Evolutionary conservation across 768 basidiomycete genomes (phyloP).

Genomic region (Lentinula guzmanii): DNA sequence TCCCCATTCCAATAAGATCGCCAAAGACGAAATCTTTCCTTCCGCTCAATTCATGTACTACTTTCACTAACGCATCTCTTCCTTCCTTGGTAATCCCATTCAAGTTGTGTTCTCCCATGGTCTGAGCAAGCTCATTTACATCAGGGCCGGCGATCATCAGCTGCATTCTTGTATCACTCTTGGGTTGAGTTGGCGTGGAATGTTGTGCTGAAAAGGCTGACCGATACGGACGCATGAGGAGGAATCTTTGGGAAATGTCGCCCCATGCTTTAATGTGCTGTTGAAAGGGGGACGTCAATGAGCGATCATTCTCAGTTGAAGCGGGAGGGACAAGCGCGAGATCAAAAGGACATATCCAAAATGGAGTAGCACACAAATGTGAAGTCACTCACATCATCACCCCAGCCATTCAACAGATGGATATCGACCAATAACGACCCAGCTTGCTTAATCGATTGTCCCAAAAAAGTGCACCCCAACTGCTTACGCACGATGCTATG

Average conservation of each 20-base stretch:
- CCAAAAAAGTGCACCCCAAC: slow-evolving; percentile 10
- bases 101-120: neutral
- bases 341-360: too few relatives aligned
- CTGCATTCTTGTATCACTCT: neutral
- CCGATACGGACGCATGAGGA: neutral
- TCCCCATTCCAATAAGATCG: neutral
- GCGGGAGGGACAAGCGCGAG: too few relatives aligned
- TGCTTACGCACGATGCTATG: slow-evolving; percentile 11
- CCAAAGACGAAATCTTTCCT: slow-evolving; percentile 6
- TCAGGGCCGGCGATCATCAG: neutral
- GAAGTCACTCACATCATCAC: neutral
- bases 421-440: slow-evolving; percentile 7
- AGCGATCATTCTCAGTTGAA: too few relatives aligned
- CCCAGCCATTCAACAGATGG: neutral
- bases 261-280: slow-evolving; percentile 4
- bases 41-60: neutral
- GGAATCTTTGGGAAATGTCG: neutral
- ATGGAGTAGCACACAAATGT: neutral
- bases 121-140: neutral
- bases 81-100: neutral
- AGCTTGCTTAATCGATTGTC: neutral
- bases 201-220: neutral
- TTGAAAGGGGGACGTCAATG: neutral
- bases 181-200: neutral
- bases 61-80: neutral